Conservation (phyloP, 306 rosid species). For the Abrus pulchellus region DNA sequence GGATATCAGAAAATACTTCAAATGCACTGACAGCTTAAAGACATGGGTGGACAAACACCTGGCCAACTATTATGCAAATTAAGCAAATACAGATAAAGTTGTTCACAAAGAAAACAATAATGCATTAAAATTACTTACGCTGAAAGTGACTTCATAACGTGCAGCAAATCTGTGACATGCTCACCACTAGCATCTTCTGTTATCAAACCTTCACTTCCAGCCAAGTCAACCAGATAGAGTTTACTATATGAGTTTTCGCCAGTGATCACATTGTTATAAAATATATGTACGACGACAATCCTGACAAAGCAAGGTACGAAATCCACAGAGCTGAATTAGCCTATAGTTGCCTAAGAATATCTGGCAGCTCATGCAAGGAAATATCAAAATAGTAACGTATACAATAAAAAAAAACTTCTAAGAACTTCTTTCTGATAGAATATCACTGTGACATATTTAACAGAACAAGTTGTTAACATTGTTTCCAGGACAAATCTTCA, state of each 20-base stretch:
- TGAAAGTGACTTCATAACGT: slow-evolving; percentile 98
- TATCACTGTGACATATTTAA: slow-evolving; percentile 27
- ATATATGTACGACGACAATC: slow-evolving; percentile 81
- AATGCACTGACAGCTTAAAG: neutral
- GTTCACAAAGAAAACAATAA: slow-evolving; percentile 31
- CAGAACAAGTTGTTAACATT: neutral
- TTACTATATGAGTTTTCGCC: slow-evolving; percentile 88
- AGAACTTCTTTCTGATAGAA: slow-evolving; percentile 36
- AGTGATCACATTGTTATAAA: slow-evolving; percentile 74
- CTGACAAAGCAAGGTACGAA: slow-evolving; percentile 62
- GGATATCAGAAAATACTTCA: slow-evolving; percentile 32
- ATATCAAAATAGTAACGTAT: slow-evolving; percentile 38
- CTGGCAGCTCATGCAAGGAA: slow-evolving; percentile 33
- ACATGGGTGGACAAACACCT: neutral
- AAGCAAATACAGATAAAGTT: slow-evolving; percentile 40
- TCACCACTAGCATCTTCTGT: slow-evolving; percentile 90
- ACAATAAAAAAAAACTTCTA: neutral
- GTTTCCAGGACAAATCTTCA: neutral
- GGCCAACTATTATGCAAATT: slow-evolving; percentile 27
- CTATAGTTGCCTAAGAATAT: neutral
- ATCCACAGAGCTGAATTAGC: slow-evolving; percentile 51
- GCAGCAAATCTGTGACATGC: slow-evolving; percentile 90
- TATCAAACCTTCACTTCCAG: slow-evolving; percentile 96
- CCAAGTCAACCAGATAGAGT: slow-evolving; percentile 91
- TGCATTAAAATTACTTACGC: slow-evolving; percentile 74